Conservation (phyloP, 176 grass and related monocot genomes). For the Oryza glumipatula region DNA sequence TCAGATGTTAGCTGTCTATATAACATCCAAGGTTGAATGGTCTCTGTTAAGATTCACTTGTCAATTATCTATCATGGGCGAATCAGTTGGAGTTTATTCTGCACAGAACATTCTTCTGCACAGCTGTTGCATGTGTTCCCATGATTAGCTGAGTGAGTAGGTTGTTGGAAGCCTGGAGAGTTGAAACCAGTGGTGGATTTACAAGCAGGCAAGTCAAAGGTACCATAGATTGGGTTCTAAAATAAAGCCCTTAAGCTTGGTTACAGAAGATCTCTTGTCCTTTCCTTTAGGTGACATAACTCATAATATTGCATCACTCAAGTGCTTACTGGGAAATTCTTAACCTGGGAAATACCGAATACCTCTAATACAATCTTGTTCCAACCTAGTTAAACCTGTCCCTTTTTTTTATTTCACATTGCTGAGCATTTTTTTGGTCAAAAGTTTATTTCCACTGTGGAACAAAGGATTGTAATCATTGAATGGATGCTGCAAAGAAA, state of each 20-base stretch:
- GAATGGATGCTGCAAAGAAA: slow-evolving; percentile 8
- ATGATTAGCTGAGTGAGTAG: neutral
- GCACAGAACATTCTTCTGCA: neutral
- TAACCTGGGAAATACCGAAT: slow-evolving; percentile 1
- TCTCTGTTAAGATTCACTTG: slow-evolving; percentile 13
- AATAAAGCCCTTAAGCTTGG: neutral
- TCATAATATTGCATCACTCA: neutral
- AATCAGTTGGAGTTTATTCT: slow-evolving; percentile 5
- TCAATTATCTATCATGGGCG: neutral
- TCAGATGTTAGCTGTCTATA: slow-evolving; percentile 6
- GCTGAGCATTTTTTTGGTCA: slow-evolving; percentile 15
- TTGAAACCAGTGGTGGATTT: neutral
- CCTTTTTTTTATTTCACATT: neutral
- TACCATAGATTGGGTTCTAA: neutral
- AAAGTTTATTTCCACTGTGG: slow-evolving; percentile 11
- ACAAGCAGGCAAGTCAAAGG: neutral
- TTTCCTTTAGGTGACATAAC: neutral
- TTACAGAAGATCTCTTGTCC: neutral
- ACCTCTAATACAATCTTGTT: neutral
- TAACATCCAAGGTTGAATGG: neutral
- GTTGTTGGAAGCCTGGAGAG: slow-evolving; percentile 29
- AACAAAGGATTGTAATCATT: slow-evolving; percentile 7
- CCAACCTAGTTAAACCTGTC: neutral
- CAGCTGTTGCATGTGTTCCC: neutral
- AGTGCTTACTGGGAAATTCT: neutral